phyloP scores from a whole-genome alignment of 1,139 yeast genomes.

The Debaryomycetaceae sp. region DNA sequence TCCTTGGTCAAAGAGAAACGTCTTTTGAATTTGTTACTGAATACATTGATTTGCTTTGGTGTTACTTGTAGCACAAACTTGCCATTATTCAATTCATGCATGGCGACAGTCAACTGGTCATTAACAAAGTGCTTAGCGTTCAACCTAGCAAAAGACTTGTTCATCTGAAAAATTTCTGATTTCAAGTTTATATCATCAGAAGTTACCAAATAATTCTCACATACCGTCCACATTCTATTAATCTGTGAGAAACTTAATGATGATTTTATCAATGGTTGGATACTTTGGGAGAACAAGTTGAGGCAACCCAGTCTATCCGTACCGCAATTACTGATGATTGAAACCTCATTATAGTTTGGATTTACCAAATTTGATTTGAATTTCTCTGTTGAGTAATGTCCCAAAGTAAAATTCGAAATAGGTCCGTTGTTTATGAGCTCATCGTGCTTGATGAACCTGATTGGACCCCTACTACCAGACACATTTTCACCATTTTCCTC shows the following conservation, averaged over 20 bases:
- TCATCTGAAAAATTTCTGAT: conserved; percentile 71
- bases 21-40: conserved; percentile 58
- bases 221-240: conserved; percentile 70
- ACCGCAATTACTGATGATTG: conserved; percentile 72
- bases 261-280: conserved; percentile 63
- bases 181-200: conserved; percentile 63
- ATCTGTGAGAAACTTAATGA: conserved; percentile 74
- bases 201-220: conserved; percentile 59
- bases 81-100: conserved; percentile 58
- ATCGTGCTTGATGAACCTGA: conserved; percentile 49
- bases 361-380: conserved; percentile 60
- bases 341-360: conserved; percentile 63
- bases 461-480: conserved; percentile 22
- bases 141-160: conserved; percentile 62
- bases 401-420: conserved; percentile 64
- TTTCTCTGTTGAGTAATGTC: conserved; percentile 54
- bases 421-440: conserved; percentile 70
- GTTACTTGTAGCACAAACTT: conserved; percentile 73
- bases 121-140: conserved; percentile 63
- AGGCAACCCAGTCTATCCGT: conserved; percentile 53
- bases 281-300: conserved; percentile 58
- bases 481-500: conserved; percentile 33
- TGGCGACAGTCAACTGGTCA: conserved; percentile 62
- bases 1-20: conserved; percentile 34
- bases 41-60: conserved; percentile 59